These are phyloP conservation scores for Chaetomiaceae sp. DNA, from an alignment of 2,329 filamentous ascomycete genomes.

Conservation along the genomic window DNA sequence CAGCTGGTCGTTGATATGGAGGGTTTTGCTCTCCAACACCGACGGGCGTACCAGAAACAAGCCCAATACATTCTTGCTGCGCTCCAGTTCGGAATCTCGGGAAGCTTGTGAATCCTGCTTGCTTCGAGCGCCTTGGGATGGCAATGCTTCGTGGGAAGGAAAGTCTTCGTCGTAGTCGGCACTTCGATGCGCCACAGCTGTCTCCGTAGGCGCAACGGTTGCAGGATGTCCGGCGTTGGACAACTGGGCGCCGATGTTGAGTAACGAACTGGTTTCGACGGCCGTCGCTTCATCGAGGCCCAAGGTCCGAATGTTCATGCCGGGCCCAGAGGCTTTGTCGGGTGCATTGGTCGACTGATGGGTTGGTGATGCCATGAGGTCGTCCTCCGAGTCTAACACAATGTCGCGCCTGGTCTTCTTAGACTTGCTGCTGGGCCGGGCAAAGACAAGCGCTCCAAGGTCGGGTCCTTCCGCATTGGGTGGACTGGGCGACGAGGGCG, in stretches of 20 bases:
- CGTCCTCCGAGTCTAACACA: constrained; percentile 53
- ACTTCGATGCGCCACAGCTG: background rate
- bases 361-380: constrained; percentile 40
- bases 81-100: constrained; percentile 26
- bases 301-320: background rate
- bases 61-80: constrained; percentile 30
- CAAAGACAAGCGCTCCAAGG: background rate
- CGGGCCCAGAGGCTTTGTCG: background rate
- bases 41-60: constrained; percentile 32
- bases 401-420: constrained; percentile 28
- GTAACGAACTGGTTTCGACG: constrained; percentile 3
- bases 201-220: background rate
- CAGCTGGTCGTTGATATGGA: constrained; percentile 37
- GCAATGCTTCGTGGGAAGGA: background rate
- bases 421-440: constrained; percentile 13
- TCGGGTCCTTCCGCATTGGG: background rate
- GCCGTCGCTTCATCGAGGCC: constrained; percentile 8
- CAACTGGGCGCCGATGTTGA: constrained; percentile 3
- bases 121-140: background rate
- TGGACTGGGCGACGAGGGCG: constrained; percentile 9
- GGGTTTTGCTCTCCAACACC: constrained; percentile 31
- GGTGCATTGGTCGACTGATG: constrained; percentile 6
- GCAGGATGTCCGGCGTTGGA: background rate
- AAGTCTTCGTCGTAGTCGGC: background rate
- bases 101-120: constrained; percentile 11